Conservation (phyloP, 768 basidiomycete species). For the Phanerochaete sordida region DNA sequence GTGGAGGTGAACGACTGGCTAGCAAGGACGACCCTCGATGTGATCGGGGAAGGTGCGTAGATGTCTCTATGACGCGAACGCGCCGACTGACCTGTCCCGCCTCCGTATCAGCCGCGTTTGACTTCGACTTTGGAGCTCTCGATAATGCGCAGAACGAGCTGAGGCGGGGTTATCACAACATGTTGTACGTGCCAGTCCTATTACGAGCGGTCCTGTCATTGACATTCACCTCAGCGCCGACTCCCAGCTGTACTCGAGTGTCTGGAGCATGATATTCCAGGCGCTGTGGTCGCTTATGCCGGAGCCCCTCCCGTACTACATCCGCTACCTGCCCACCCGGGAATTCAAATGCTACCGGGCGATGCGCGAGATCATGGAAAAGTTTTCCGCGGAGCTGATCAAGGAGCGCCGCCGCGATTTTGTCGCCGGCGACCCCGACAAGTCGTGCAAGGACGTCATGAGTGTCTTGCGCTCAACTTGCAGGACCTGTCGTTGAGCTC, state of each 20-base stretch:
- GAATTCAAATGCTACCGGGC: slow-evolving; percentile 26
- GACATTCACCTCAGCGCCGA: slow-evolving; percentile 24
- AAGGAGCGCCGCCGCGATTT: slow-evolving; percentile 47
- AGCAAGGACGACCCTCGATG: slow-evolving; percentile 33
- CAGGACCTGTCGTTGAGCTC: too few species aligned
- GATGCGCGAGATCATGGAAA: slow-evolving; percentile 25
- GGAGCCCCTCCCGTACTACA: slow-evolving; percentile 18
- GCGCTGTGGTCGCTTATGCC: slow-evolving; percentile 28
- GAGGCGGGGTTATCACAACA: neutral
- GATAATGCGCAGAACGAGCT: neutral
- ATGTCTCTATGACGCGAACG: neutral
- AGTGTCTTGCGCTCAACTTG: slow-evolving; percentile 47
- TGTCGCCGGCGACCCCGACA: slow-evolving; percentile 32
- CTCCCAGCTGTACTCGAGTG: slow-evolving; percentile 21
- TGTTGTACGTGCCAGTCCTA: slow-evolving; percentile 15
- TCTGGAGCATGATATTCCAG: slow-evolving; percentile 22
- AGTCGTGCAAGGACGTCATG: slow-evolving; percentile 49
- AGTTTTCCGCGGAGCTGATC: slow-evolving; percentile 39
- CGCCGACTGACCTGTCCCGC: neutral
- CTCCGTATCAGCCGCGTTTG: neutral
- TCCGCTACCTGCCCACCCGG: slow-evolving; percentile 27
- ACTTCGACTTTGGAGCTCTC: slow-evolving; percentile 35
- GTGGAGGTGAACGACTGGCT: slow-evolving; percentile 28
- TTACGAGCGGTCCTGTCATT: neutral
- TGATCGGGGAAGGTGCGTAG: slow-evolving; percentile 33